phyloP scores from a whole-genome alignment of 1,284 basidiomycete species.

The Ceratobasidium sp. region DNA sequence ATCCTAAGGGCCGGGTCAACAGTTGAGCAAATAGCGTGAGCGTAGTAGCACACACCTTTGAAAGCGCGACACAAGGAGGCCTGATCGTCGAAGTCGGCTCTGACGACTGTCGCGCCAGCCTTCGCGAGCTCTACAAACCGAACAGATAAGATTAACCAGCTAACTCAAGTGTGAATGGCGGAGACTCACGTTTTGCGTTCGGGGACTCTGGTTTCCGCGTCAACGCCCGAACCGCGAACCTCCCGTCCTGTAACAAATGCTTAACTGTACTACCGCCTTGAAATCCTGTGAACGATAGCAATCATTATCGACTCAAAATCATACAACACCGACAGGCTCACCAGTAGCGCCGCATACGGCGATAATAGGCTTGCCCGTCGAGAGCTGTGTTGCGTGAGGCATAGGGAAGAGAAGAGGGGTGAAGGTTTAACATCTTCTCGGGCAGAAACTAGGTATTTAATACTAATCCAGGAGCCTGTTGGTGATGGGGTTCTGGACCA shows the following conservation, averaged over 20 bases:
- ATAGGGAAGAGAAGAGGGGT: background rate
- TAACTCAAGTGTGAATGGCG: background rate
- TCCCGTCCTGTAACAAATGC: constrained; percentile 28
- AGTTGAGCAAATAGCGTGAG: constrained; percentile 8
- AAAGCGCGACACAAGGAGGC: background rate
- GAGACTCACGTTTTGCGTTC: constrained; percentile 30
- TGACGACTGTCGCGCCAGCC: constrained; percentile 11
- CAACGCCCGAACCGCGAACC: constrained; percentile 42
- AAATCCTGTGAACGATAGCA: background rate
- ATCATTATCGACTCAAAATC: background rate
- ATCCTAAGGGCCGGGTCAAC: constrained; percentile 15
- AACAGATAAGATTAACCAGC: background rate
- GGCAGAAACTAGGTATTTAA: constrained; percentile 16
- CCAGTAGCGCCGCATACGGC: constrained; percentile 45
- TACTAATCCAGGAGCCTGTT: background rate
- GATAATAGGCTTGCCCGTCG: constrained; percentile 22
- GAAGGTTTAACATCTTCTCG: background rate
- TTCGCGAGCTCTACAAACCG: background rate
- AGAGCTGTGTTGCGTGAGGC: background rate
- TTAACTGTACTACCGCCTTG: constrained; percentile 40
- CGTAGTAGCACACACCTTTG: constrained; percentile 10
- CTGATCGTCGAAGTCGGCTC: constrained; percentile 2
- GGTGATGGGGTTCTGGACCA: background rate
- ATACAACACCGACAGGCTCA: background rate
- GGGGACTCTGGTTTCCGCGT: constrained; percentile 40